Evolutionary conservation across 2,329 filamentous ascomycete genomes (phyloP).

Genomic region (Lachnellula cervina): DNA sequence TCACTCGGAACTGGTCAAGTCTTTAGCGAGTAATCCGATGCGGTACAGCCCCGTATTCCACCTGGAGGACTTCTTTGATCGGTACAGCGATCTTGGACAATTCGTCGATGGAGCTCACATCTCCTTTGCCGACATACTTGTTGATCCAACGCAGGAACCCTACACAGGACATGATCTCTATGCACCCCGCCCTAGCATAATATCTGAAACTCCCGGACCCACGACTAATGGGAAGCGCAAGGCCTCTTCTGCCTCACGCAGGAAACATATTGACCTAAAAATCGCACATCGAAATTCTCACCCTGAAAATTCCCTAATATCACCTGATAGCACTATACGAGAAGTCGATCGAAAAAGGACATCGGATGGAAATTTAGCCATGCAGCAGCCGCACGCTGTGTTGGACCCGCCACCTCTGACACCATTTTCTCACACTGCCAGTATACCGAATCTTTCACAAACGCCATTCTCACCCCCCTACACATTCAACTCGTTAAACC

Average conservation of each 20-base stretch:
- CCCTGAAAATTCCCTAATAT: constrained; percentile 27
- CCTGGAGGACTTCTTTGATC: constrained; percentile 81
- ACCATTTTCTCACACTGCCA: constrained; percentile 7
- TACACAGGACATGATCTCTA: constrained; percentile 47
- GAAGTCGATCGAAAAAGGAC: background rate
- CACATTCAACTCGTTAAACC: constrained; percentile 22
- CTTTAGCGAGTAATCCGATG: constrained; percentile 61
- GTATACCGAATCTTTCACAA: constrained; percentile 16
- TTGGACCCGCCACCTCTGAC: constrained; percentile 14
- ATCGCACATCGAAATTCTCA: constrained; percentile 28
- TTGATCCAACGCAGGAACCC: constrained; percentile 56
- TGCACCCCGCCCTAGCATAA: constrained; percentile 36
- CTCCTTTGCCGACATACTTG: constrained; percentile 60
- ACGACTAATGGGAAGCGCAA: constrained; percentile 19
- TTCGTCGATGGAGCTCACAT: constrained; percentile 71
- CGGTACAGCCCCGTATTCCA: constrained; percentile 76
- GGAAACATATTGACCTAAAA: constrained; percentile 34
- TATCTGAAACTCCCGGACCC: background rate
- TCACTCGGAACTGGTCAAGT: constrained; percentile 77
- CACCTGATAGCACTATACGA: constrained; percentile 24
- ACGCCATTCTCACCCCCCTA: constrained; percentile 33
- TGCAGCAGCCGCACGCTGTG: constrained; percentile 11
- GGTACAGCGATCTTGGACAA: constrained; percentile 58
- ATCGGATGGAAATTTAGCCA: background rate
- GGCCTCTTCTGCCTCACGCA: constrained; percentile 10